Base-by-base conservation (phyloP, 2,329 filamentous ascomycete genomes). In the Claviceps africana region DNA sequence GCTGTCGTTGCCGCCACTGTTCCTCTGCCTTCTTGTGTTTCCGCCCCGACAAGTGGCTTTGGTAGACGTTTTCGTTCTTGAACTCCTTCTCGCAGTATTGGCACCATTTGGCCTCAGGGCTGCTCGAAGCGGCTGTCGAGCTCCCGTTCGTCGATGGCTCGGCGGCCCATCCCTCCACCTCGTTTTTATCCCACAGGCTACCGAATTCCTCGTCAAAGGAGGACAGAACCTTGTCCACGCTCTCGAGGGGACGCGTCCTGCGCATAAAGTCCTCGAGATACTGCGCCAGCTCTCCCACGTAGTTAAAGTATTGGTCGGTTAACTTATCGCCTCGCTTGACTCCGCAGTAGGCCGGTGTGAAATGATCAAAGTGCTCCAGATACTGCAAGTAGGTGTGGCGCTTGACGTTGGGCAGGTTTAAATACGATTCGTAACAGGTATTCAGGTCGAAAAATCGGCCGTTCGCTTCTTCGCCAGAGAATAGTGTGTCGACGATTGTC, bases 61-160 rank as follows among this genome's bases (percentile, higher is more conserved):
- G 90, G 73, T 95, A 95, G 47, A 96, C 88, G 56, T 95, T 95
- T 58, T 93, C 82, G 62, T 96, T 97, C 62, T 87, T 89, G 71
- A 97, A 98, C 54, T 91, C 88, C 69, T 90, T 96, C 64, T 93
- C 85, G 65, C 93, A 98, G 56, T 90, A 89, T 6, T 84, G 76
- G 62, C 93, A 98, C 86, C 87, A 97, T 17, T 89, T 77, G 0
- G 85, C 87, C 50, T 88, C 83, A 1, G 61, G 74, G 62, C 63
- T 62, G 52, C 67, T 70, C 9, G 61, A 52, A 30, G 60, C 57
- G 22, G 61, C 59, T 9, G 60, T 50, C 2, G 65, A 31, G 13
- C 9, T 33, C 2, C 52, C 48, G n/a, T 53, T 60, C 25, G 58
- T 68, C 47, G 70, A 66, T 21, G 70, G 70, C 46, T 87, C 82